phyloP scores from a whole-genome alignment of 1,284 basidiomycete genomes.

The Somion occarium region DNA sequence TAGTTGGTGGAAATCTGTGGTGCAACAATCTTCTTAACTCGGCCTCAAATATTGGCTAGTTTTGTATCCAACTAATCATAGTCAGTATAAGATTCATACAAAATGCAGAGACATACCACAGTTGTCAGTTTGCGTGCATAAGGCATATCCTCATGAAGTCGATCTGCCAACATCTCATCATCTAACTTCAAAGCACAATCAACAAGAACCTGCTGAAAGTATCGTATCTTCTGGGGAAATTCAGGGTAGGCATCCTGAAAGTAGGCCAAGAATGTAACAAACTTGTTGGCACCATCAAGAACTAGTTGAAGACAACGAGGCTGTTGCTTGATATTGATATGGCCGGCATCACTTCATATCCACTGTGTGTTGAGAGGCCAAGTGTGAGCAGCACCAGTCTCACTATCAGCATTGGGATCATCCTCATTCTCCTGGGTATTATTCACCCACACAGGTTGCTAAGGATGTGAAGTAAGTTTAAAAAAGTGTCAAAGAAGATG shows the following conservation, averaged over 20 bases:
- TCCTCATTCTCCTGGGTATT: too few species aligned
- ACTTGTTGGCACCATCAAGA: background rate
- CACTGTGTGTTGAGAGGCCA: too few species aligned
- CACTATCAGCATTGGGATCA: too few species aligned
- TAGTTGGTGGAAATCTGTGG: background rate
- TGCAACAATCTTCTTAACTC: background rate
- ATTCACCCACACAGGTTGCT: too few species aligned
- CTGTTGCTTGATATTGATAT: background rate
- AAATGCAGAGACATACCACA: background rate
- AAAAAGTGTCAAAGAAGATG: too few species aligned
- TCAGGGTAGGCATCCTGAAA: background rate
- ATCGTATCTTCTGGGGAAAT: background rate
- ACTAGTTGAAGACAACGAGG: background rate
- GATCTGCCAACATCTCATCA: background rate
- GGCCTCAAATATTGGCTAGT: background rate
- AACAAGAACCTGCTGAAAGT: too few species aligned
- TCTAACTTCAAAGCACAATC: background rate
- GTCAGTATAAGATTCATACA: background rate
- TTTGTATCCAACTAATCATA: background rate
- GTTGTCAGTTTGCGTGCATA: background rate
- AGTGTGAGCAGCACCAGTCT: too few species aligned
- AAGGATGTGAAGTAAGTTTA: too few species aligned
- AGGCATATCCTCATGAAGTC: background rate
- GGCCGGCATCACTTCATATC: too few species aligned
- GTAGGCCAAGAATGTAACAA: background rate